Conservation (phyloP, 129 eudicot species). For the sunflower (Helianthus annuus) region DNA sequence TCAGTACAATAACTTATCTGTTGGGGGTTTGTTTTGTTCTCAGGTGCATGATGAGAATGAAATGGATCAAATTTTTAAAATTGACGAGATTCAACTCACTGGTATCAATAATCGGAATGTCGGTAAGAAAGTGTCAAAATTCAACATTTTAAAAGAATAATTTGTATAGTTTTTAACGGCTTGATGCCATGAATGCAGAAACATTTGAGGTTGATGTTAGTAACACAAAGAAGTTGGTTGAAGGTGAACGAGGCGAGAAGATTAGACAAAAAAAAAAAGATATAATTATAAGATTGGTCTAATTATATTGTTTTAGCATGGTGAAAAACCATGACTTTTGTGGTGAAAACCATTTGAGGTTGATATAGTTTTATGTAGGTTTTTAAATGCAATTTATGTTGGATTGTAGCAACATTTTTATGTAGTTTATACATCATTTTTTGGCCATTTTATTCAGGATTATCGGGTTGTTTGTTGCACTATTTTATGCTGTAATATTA, state of each 20-base stretch:
- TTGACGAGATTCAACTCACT: slow-evolving; percentile 77
- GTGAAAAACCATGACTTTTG: no score
- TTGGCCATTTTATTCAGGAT: no score
- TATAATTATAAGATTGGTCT: no score
- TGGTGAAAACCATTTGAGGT: no score
- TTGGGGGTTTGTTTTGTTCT: not conserved
- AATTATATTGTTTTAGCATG: no score
- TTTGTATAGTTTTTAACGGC: not conserved
- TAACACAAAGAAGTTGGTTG: slow-evolving; percentile 82
- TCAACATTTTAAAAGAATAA: not conserved
- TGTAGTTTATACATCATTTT: no score
- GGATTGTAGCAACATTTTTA: no score
- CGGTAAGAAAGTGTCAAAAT: slow-evolving; percentile 10
- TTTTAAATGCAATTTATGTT: no score
- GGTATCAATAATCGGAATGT: slow-evolving; percentile 93
- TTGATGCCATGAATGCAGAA: slow-evolving; percentile 39
- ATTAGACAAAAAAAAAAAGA: slow-evolving; percentile 62
- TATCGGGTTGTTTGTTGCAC: no score
- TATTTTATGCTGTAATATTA: no score
- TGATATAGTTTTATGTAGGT: no score
- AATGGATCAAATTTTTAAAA: slow-evolving; percentile 83
- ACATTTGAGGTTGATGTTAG: slow-evolving; percentile 79
- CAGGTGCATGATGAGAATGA: slow-evolving; percentile 94
- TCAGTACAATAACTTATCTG: not conserved
- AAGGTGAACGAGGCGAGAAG: slow-evolving; percentile 76